Evolutionary conservation across 768 basidiomycete genomes (phyloP), one percentile per base, ranked within the genome.

Genomic region (Galerina sulciceps): DNA sequence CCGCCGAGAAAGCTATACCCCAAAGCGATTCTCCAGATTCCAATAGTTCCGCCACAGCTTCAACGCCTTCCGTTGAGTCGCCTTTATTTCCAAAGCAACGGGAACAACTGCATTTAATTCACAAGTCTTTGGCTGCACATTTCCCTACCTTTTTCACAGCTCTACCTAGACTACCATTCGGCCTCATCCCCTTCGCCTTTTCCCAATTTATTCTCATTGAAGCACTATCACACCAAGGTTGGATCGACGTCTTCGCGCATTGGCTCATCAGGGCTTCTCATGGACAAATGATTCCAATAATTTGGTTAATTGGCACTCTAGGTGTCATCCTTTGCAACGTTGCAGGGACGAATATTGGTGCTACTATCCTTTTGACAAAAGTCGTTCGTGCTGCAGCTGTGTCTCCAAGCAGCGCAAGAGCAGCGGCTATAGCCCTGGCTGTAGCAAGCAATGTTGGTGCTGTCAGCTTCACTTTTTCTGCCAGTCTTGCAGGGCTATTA

Each of bases 191-290:
- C 0, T 99, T 99, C 68, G 92, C 94, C 0, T 94, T 98, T 69
- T 88, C 90, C 0, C 94, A 96, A 73, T 98, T 99, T 76, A 93
- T 98, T 63, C 85, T 99, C 56, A 93, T 96, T 57, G 90, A 96
- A 68, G 91, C 82, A 0, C 81, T 99, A 6, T 80, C 86, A 11
- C 81, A 86, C 60, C 86, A 89, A 58, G 94, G 94, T 23, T 99
- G 96, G 94, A 93, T 96, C 9, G 79, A 85, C 11, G 80, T 95
- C 20, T 96, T 96, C 68, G 89, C 86, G 15, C 53, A 53, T 22
- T 93, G 92, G 91, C 78, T 88, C 36, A 68, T 77, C 52, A 77
- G 65, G 67, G 87, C 73, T 15, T 79, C 79, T 0, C 44, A 70
- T 14, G 65, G 73, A 0, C 62, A 81, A 45, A 77, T 84, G 59